Conservation (phyloP, 2,329 filamentous ascomycete genomes). For the Reticulascus tulasneorum region DNA sequence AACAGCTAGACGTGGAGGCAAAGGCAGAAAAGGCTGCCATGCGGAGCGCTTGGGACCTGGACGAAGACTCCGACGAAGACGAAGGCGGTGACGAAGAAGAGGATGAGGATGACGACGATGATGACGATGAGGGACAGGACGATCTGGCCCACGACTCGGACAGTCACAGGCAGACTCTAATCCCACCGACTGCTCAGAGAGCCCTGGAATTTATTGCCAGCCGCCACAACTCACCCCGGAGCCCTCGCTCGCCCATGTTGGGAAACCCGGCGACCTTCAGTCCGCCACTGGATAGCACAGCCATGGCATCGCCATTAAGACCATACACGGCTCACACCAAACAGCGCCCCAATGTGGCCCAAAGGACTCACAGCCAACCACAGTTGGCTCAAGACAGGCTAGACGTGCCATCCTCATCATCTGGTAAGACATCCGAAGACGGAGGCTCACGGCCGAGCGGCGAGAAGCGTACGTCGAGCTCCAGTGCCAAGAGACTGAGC, state of each 20-base stretch:
- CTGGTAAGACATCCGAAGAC: conserved; percentile 29
- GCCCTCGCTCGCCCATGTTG: conserved; percentile 31
- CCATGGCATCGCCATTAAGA: conserved; percentile 27
- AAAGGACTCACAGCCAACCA: conserved; percentile 46
- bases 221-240: conserved; percentile 30
- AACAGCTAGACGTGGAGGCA: conserved; percentile 32
- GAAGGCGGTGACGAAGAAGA: conserved; percentile 33
- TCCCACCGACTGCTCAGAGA: conserved; percentile 43
- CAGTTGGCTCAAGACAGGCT: conserved; percentile 24
- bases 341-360: conserved; percentile 37
- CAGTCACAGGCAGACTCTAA: conserved; percentile 26
- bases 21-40: conserved; percentile 26
- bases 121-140: conserved; percentile 38
- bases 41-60: conserved; percentile 49
- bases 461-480: conserved; percentile 49
- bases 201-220: conserved; percentile 48
- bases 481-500: conserved; percentile 54
- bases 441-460: conserved; percentile 22
- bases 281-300: conserved; percentile 12
- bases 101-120: conserved; percentile 35
- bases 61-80: conserved; percentile 42
- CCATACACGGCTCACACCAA: conserved; percentile 53
- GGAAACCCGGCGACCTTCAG: conserved; percentile 12
- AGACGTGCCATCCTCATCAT: conserved; percentile 17
- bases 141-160: conserved; percentile 28